phyloP scores from a whole-genome alignment of 2,329 filamentous ascomycete genomes.

The Zopfia rhizophila region DNA sequence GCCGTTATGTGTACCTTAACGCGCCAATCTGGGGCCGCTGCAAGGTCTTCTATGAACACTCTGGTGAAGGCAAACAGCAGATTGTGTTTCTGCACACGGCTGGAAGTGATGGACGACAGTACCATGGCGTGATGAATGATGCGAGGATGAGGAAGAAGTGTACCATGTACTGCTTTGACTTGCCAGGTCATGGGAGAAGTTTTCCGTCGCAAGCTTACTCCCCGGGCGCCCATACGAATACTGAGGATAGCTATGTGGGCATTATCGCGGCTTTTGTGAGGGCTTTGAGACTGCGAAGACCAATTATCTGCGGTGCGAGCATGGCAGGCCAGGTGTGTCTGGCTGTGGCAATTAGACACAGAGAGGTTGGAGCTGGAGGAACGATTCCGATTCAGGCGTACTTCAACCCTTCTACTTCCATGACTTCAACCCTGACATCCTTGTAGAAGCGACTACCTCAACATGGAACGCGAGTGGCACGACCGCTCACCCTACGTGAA shows the following conservation, averaged over 20 bases:
- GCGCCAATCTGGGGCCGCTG: constrained; percentile 59
- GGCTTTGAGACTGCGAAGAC: constrained; percentile 55
- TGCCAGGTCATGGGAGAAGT: constrained; percentile 61
- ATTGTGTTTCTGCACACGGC: constrained; percentile 60
- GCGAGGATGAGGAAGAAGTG: constrained; percentile 58
- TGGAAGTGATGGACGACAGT: constrained; percentile 60
- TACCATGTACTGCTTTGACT: constrained; percentile 62
- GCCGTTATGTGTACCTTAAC: constrained; percentile 59
- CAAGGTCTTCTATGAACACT: constrained; percentile 62
- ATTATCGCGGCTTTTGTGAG: constrained; percentile 59
- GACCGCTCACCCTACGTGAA: constrained; percentile 61
- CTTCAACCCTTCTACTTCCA: not conserved
- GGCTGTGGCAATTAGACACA: constrained; percentile 58
- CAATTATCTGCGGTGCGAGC: constrained; percentile 62
- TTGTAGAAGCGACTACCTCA: constrained; percentile 50
- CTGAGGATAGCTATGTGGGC: constrained; percentile 59
- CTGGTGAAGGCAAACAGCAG: constrained; percentile 58
- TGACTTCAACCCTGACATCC: constrained; percentile 20
- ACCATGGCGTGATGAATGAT: constrained; percentile 64
- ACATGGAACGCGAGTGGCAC: constrained; percentile 57
- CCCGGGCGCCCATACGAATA: constrained; percentile 60
- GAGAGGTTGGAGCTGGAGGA: constrained; percentile 59
- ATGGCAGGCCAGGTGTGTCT: constrained; percentile 63
- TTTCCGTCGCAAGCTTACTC: constrained; percentile 57
- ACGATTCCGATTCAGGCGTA: constrained; percentile 60